phyloP scores from a whole-genome alignment of 345 rosid species.

The Geranium rotundifolium region DNA sequence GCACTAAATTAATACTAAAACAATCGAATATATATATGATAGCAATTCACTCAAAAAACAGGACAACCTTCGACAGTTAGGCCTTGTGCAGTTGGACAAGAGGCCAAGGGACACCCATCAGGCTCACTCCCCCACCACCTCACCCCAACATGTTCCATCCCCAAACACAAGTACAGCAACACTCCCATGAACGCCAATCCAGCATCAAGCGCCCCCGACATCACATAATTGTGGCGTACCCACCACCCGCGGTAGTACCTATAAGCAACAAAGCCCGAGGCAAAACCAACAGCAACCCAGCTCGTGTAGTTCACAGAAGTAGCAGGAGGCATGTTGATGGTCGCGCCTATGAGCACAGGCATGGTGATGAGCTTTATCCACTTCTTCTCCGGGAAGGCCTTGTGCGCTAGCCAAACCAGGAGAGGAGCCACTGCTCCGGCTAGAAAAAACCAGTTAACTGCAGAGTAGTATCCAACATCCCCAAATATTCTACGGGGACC shows the following conservation, averaged over 20 bases:
- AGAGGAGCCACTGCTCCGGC: slow-evolving; percentile 41
- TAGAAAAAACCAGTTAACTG: slow-evolving; percentile 55
- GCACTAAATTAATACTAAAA: too few relatives aligned
- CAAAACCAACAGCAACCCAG: slow-evolving; percentile 43
- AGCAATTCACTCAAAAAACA: slow-evolving; percentile 28
- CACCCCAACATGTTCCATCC: slow-evolving; percentile 31
- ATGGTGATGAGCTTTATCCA: slow-evolving; percentile 50
- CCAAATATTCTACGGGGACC: slow-evolving; percentile 61
- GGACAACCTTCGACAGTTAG: slow-evolving; percentile 32
- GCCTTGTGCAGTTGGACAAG: slow-evolving; percentile 45
- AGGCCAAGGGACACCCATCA: slow-evolving; percentile 50
- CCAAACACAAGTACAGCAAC: slow-evolving; percentile 39
- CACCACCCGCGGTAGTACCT: slow-evolving; percentile 53
- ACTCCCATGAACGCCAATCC: slow-evolving; percentile 67
- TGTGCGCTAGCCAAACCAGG: slow-evolving; percentile 45
- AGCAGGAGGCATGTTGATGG: slow-evolving; percentile 51
- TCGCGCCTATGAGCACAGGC: slow-evolving; percentile 46
- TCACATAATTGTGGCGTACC: slow-evolving; percentile 51
- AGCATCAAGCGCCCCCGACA: slow-evolving; percentile 55
- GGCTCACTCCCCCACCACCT: slow-evolving; percentile 48
- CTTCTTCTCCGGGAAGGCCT: slow-evolving; percentile 32
- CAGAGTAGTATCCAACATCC: slow-evolving; percentile 46
- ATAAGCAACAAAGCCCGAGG: slow-evolving; percentile 46
- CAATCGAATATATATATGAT: too few relatives aligned
- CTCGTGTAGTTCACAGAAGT: slow-evolving; percentile 54